Evolutionary conservation across 2,329 filamentous ascomycete genomes (phyloP).

Genomic region (Sporothrix curviconia): DNA sequence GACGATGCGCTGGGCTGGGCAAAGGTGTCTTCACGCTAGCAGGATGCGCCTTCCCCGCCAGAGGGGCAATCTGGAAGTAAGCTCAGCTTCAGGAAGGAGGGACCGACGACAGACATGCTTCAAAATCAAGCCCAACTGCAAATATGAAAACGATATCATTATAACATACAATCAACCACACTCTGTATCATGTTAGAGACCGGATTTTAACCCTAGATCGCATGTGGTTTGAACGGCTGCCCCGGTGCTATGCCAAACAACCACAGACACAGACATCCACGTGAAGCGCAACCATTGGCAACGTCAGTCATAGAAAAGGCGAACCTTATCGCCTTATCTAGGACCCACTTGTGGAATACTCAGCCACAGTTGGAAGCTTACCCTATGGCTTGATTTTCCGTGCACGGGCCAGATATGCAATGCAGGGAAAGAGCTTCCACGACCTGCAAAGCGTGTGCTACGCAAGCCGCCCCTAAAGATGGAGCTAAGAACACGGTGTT

Average conservation of each 20-base stretch:
- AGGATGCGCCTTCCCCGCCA: not conserved
- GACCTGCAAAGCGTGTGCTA: slow-evolving; percentile 10
- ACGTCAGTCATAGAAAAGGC: not conserved
- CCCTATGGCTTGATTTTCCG: not conserved
- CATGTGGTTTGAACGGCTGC: no score
- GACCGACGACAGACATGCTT: no score
- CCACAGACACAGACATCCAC: no score
- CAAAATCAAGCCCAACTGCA: no score
- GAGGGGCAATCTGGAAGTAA: not conserved
- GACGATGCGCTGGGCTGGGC: not conserved
- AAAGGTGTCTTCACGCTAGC: not conserved
- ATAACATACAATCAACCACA: no score
- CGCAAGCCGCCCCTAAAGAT: slow-evolving; percentile 20
- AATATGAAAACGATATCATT: no score
- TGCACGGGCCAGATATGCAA: slow-evolving; percentile 1
- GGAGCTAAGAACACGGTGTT: slow-evolving; percentile 27
- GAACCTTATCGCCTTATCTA: not conserved
- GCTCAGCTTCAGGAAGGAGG: not conserved
- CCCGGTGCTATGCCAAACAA: no score
- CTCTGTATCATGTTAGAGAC: no score
- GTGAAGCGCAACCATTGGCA: not conserved
- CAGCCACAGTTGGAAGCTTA: not conserved
- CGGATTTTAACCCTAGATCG: no score
- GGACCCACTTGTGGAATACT: not conserved
- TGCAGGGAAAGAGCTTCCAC: not conserved